These are phyloP conservation scores for Hirsutella thompsonii DNA, from an alignment of 2,329 filamentous ascomycete species.

Conservation along the genomic window DNA sequence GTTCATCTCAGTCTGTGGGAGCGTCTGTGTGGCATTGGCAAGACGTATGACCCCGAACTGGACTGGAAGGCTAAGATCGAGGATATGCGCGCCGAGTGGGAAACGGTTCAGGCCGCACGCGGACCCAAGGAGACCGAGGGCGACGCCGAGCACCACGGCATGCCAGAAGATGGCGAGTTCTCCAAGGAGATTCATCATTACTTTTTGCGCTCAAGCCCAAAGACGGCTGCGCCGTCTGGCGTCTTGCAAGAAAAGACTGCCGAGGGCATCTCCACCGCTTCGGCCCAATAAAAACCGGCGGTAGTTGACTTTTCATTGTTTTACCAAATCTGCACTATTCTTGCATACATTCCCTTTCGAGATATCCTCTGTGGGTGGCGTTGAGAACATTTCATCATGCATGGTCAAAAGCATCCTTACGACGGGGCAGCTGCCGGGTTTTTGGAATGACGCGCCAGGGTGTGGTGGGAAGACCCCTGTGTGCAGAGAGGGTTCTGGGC, in stretches of 20 bases:
- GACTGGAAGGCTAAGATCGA: constrained; percentile 77
- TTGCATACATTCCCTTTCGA: too few relatives aligned
- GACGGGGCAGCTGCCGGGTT: too few relatives aligned
- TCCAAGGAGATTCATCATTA: constrained; percentile 41
- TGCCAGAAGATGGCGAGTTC: constrained; percentile 35
- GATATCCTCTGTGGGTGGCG: too few relatives aligned
- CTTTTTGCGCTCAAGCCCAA: constrained; percentile 31
- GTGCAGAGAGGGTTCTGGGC: too few relatives aligned
- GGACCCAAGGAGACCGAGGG: constrained; percentile 35
- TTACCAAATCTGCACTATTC: background rate
- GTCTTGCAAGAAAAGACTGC: constrained; percentile 17
- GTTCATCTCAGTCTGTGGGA: constrained; percentile 85
- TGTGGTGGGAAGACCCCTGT: too few relatives aligned
- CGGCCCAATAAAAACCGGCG: background rate
- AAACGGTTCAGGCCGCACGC: constrained; percentile 32
- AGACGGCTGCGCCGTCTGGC: constrained; percentile 4
- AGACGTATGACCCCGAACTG: constrained; percentile 68
- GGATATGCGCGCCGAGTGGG: constrained; percentile 61
- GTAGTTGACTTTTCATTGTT: background rate
- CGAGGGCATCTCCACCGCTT: background rate
- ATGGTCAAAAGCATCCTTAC: too few relatives aligned
- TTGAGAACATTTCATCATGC: too few relatives aligned
- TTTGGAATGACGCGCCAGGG: too few relatives aligned
- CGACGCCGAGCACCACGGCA: constrained; percentile 16
- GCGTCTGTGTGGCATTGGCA: constrained; percentile 62